phyloP scores from a whole-genome alignment of 2,329 filamentous ascomycete species.

The Diaporthe citri region DNA sequence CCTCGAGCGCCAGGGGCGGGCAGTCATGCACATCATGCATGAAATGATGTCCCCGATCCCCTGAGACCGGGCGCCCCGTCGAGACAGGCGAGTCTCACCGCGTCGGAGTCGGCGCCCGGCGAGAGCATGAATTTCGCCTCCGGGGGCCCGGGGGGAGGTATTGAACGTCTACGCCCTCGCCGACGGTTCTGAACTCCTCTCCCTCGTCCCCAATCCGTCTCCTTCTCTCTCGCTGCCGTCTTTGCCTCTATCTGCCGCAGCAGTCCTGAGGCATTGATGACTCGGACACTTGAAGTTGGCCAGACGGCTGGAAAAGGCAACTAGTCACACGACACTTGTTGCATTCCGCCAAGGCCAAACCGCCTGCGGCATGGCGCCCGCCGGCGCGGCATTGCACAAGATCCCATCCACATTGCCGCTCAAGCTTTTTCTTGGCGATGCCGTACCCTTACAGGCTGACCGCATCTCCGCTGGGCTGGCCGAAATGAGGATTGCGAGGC shows the following conservation, averaged over 20 bases:
- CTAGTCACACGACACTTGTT: slow-evolving; percentile 14
- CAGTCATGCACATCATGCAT: not conserved
- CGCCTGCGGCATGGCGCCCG: slow-evolving; percentile 9
- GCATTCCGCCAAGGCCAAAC: slow-evolving; percentile 7
- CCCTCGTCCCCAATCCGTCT: not conserved
- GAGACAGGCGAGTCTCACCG: not conserved
- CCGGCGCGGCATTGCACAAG: not conserved
- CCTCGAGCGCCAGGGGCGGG: not conserved
- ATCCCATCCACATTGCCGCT: not conserved
- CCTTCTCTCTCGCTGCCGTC: not conserved
- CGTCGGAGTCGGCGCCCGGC: not conserved
- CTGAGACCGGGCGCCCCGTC: not conserved
- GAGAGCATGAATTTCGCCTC: not conserved
- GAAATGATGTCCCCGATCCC: not conserved
- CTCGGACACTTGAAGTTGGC: not conserved
- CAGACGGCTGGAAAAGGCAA: not conserved
- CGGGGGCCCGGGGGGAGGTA: not conserved
- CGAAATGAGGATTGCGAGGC: slow-evolving; percentile 14
- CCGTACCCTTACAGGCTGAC: not conserved
- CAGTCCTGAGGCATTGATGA: not conserved
- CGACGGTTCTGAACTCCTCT: not conserved
- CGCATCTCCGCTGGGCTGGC: not conserved
- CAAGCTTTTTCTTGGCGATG: slow-evolving; percentile 28
- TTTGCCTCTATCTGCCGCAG: not conserved
- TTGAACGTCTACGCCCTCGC: not conserved